A percentile compares a stretch with the other conserved stretches of the same genome.
Evolutionary conservation across 768 basidiomycete genomes (phyloP).

Genomic region (Leucosporidium creatinivorum): DNA sequence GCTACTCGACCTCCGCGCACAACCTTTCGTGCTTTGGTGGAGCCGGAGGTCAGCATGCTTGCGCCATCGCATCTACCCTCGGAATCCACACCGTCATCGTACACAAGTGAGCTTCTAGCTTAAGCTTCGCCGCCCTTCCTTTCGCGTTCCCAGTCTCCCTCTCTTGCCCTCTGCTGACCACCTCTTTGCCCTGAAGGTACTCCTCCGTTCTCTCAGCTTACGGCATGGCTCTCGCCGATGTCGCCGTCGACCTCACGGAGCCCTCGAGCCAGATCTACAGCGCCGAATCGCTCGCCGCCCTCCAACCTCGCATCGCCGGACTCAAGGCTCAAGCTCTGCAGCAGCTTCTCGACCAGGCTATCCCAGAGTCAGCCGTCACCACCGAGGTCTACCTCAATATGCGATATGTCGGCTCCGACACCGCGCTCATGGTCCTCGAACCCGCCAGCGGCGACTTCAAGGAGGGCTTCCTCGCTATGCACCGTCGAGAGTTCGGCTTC

Average conservation of each 20-base stretch:
- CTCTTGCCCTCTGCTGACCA: neutral
- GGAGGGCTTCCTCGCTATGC: slow-evolving; percentile 66
- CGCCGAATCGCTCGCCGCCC: slow-evolving; percentile 50
- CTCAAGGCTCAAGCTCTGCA: slow-evolving; percentile 56
- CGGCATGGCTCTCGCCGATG: slow-evolving; percentile 45
- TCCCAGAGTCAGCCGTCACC: slow-evolving; percentile 61
- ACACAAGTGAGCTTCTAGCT: slow-evolving; percentile 43
- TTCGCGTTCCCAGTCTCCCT: too few relatives aligned
- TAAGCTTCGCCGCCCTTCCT: too few relatives aligned
- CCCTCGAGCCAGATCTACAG: slow-evolving; percentile 69
- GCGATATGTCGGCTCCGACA: slow-evolving; percentile 81
- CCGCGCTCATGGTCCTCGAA: slow-evolving; percentile 72
- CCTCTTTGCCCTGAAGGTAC: slow-evolving; percentile 50
- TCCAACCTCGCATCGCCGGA: slow-evolving; percentile 62
- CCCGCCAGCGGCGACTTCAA: slow-evolving; percentile 55
- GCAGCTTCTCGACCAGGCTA: slow-evolving; percentile 74
- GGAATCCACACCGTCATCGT: slow-evolving; percentile 83
- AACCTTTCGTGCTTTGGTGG: slow-evolving; percentile 42
- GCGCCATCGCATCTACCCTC: slow-evolving; percentile 77
- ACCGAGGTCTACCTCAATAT: slow-evolving; percentile 56
- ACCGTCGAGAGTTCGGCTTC: slow-evolving; percentile 77
- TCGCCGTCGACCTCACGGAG: slow-evolving; percentile 46
- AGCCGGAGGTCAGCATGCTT: slow-evolving; percentile 50
- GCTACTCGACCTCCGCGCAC: slow-evolving; percentile 72
- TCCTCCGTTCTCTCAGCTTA: slow-evolving; percentile 91